Base-by-base conservation (phyloP, 2,329 filamentous ascomycete species). In the Aspergillus sp. region DNA sequence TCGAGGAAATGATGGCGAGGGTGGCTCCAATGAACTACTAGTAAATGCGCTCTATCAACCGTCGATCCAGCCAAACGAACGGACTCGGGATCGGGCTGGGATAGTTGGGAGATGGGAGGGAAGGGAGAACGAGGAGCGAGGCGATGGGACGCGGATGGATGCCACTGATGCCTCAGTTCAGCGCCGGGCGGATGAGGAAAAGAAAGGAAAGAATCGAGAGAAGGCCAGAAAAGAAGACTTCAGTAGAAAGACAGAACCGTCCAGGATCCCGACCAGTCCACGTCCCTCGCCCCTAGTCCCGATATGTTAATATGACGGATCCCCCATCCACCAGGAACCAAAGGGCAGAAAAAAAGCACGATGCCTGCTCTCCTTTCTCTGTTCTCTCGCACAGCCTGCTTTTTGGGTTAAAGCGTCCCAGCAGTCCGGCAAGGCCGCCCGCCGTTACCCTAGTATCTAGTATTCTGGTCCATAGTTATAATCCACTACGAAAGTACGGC, bases 271-370 rank as follows among this genome's bases (percentile, higher is more conserved):
- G 68, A 69, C 65, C 65, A 66, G 63, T 64, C 65, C 65, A 67
- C 64, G 64, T 66, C 67, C 46, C 64, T 65, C 64, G 68, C 68
- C 70, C 72, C 72, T 74, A 74, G 71, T 74, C 71, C 71, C 68
- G 65, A 74, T 73, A 66, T 67, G 71, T 74, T 70, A 72, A 73
- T 73, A 74, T 74, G 71, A 73, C 71, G 71, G 71, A 73, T 73
- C 70, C 69, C 68, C 65, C 70, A 68, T 63, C 66, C 68, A 66
- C 64, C 60, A 68, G 57, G 66, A 63, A 64, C 61, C 60, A 62
- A 55, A 65, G 61, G 40, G 27, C 33, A 53, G 60, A 61, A 58
- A 54, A 37, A 37, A 37, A n/a, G 37, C 34, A 58, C 56, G 53
- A 50, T 39, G n/a, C 19, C 39, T 41, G 42, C 41, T 54, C 56